A percentile compares a stretch with the other conserved stretches of the same genome.
Evolutionary conservation across 2,329 filamentous ascomycete species (phyloP).

Genomic region (Colletotrichum sp.): DNA sequence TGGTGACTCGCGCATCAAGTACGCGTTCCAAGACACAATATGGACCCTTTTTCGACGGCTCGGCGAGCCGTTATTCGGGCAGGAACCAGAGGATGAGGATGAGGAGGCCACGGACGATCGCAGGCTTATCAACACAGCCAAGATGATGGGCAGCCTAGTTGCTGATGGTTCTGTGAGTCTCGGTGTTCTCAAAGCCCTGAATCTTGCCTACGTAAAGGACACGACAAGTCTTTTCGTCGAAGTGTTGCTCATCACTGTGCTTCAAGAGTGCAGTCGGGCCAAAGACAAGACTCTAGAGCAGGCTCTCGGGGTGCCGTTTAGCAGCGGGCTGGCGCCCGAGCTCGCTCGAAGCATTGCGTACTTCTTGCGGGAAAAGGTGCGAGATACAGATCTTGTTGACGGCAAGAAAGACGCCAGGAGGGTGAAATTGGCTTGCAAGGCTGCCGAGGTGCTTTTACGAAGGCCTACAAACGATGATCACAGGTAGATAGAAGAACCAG

Average conservation of each 20-base stretch:
- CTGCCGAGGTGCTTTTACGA: constrained; percentile 43
- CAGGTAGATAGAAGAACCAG: neutral
- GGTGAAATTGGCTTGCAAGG: constrained; percentile 52
- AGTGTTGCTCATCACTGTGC: constrained; percentile 76
- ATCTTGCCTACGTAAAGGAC: constrained; percentile 77
- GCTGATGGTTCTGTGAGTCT: constrained; percentile 50
- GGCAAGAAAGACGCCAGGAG: constrained; percentile 52
- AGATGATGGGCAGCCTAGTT: constrained; percentile 59
- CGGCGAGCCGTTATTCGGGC: constrained; percentile 79
- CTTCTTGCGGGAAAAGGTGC: constrained; percentile 78
- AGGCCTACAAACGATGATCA: constrained; percentile 16
- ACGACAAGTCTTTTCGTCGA: constrained; percentile 83
- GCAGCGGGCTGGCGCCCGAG: constrained; percentile 51
- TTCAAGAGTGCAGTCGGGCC: constrained; percentile 62
- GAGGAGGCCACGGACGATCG: constrained; percentile 53
- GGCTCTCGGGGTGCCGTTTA: constrained; percentile 4
- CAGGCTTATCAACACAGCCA: constrained; percentile 58
- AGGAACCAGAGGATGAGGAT: constrained; percentile 62
- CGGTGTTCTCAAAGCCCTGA: constrained; percentile 69
- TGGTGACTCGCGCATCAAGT: constrained; percentile 74
- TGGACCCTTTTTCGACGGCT: constrained; percentile 87
- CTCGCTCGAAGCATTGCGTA: constrained; percentile 79
- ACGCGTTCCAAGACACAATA: constrained; percentile 85
- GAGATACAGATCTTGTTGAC: constrained; percentile 63
- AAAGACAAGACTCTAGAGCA: constrained; percentile 37